Evolutionary conservation across 148 eudicot genomes (phyloP), one percentile per base, ranked within the genome.

Genomic region (Rhododendron williamsianum): DNA sequence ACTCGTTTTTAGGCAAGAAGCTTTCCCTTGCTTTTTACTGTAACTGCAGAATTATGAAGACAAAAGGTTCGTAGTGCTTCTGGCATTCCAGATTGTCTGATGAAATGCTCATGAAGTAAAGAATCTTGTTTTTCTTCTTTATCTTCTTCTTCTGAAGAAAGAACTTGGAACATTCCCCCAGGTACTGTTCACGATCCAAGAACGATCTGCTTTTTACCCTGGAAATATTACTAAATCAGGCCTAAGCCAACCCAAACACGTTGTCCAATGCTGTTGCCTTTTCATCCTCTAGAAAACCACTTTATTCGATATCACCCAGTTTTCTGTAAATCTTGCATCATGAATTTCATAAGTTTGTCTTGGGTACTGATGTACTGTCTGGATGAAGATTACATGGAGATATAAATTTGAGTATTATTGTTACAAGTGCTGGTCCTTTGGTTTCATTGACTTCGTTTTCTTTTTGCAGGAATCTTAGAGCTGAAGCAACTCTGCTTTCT

Each of bases 401-500:
- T 13, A 16, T 6, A n/a, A 0, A 13, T 82, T 11, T 7, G 0
- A 16, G 38, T 9, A 54, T 33, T 49, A 6, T 82, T 83, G 30
- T 12, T 58, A 2, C 33, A 51, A 30, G 33, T 18, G 63, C 81
- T 43, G 76, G 18, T 41, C 45, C 11, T 27, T 45, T 43, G 80
- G 49, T 30, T 80, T 82, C 16, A 58, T 84, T 43, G 56, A 9
- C 23, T 83, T 76, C 81, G 5, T 9, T 12, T 67, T 71, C 19
- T 82, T 25, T 87, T 13, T 88, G 77, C 91, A 97, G 98, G 92
- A 92, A 91, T 90, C 91, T 95, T 23, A 92, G 86, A 87, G 82
- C 86, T 81, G 98, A 93, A 74, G 91, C 86, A 69, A 80, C 54
- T 87, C 81, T 76, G 27, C 82, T 74, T 82, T 82, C 86, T 48